phyloP scores from a whole-genome alignment of 2,329 filamentous ascomycete genomes.

The Beauveria rudraprayagi region DNA sequence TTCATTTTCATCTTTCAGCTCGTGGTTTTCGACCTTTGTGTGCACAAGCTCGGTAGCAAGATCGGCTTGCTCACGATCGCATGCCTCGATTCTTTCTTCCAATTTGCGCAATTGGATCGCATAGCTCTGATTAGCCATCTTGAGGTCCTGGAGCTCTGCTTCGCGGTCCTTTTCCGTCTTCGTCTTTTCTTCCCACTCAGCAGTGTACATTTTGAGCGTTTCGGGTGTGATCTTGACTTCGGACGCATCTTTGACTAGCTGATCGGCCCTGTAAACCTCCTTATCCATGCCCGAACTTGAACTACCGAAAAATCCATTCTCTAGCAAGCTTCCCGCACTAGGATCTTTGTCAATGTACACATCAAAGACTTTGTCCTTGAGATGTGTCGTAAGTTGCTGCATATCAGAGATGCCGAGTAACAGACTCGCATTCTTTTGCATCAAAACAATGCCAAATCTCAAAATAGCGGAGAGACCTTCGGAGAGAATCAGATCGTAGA shows the following conservation, averaged over 20 bases:
- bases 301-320: constrained; percentile 95
- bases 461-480: constrained; percentile 90
- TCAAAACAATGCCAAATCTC: constrained; percentile 88
- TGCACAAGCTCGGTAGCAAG: constrained; percentile 87
- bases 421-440: constrained; percentile 82
- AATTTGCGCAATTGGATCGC: constrained; percentile 72
- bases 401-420: constrained; percentile 85
- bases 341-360: constrained; percentile 94
- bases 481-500: constrained; percentile 91
- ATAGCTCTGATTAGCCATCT: constrained; percentile 56
- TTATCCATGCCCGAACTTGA: constrained; percentile 85
- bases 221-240: constrained; percentile 78
- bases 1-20: constrained; percentile 83
- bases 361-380: constrained; percentile 92
- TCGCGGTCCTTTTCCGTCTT: constrained; percentile 76
- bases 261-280: constrained; percentile 90
- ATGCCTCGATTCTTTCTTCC: constrained; percentile 80
- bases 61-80: constrained; percentile 82
- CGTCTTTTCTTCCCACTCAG: constrained; percentile 89
- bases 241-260: constrained; percentile 87
- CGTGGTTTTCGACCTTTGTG: constrained; percentile 88
- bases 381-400: constrained; percentile 75
- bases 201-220: constrained; percentile 68
- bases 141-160: constrained; percentile 68
- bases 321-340: constrained; percentile 84